Evolutionary conservation across 352 stramenopile genomes (phyloP).

Genomic region (Pythium sp.): DNA sequence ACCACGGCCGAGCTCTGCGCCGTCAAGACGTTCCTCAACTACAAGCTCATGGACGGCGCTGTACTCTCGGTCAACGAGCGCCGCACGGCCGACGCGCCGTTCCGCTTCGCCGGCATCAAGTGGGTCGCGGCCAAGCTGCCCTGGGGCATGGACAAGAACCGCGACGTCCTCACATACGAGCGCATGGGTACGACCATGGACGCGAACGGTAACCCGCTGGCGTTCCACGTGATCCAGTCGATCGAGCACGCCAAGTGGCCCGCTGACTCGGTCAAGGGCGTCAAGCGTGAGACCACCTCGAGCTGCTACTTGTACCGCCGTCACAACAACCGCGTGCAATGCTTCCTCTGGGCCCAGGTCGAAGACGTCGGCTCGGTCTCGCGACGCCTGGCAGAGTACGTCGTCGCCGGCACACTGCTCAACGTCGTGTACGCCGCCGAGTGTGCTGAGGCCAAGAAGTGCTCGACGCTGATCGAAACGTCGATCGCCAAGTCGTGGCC

Average conservation of each 20-base stretch:
- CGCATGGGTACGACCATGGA: conserved; percentile 52
- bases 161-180: conserved; percentile 45
- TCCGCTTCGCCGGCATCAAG: conserved; percentile 48
- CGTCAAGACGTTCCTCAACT: conserved; percentile 33
- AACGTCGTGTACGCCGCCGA: conserved; percentile 20
- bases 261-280: conserved; percentile 37
- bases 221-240: conserved; percentile 54
- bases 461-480: conserved; percentile 7
- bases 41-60: conserved; percentile 30
- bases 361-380: conserved; percentile 21
- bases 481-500: conserved; percentile 17
- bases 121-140: conserved; percentile 32
- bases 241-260: conserved; percentile 55
- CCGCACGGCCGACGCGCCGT: conserved; percentile 29
- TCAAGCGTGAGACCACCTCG: conserved; percentile 47
- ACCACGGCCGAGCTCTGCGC: conserved; percentile 35
- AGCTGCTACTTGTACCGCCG: conserved; percentile 45
- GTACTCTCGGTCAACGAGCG: conserved; percentile 34
- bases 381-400: conserved; percentile 14
- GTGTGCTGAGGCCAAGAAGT: conserved; percentile 18
- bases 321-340: conserved; percentile 32
- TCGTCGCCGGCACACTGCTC: conserved; percentile 21
- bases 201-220: conserved; percentile 39
- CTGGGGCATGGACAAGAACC: conserved; percentile 30
- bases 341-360: conserved; percentile 31